phyloP scores from a whole-genome alignment of 148 eudicot genomes.

The Rhododendron griersonianum region DNA sequence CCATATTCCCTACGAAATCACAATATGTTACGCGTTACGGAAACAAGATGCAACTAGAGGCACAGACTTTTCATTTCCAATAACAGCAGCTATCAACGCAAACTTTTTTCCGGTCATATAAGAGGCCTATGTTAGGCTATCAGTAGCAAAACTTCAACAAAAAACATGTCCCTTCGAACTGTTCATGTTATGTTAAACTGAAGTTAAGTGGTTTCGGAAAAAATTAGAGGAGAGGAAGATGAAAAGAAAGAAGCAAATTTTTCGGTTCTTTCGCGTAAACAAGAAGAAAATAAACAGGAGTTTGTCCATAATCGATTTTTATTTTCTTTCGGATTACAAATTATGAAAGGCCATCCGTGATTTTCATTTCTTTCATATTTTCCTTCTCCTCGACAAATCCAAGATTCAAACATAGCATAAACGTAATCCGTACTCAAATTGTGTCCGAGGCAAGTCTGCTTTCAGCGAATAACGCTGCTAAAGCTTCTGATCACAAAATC shows the following conservation, averaged over 20 bases:
- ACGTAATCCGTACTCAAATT: not conserved
- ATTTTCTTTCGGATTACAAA: not conserved
- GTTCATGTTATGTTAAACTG: not conserved
- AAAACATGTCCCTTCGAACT: not conserved
- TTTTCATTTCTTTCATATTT: not conserved
- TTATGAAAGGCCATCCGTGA: not conserved
- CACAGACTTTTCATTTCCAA: not conserved
- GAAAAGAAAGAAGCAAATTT: not conserved
- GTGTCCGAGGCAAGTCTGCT: not conserved
- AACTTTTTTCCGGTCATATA: too few relatives aligned
- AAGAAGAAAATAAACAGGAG: not conserved
- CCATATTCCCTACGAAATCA: conserved; percentile 46
- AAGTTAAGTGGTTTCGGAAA: not conserved
- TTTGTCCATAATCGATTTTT: not conserved
- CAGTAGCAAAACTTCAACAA: not conserved
- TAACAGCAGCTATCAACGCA: not conserved
- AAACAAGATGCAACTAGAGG: not conserved
- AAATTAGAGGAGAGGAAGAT: not conserved
- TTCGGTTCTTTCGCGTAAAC: not conserved
- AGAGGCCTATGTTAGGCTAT: not conserved
- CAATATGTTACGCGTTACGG: conserved; percentile 14
- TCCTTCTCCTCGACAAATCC: not conserved
- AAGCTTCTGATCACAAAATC: not conserved
- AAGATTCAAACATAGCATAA: not conserved
- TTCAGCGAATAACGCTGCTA: not conserved